Evolutionary conservation across 441 rosid genomes (phyloP).

Genomic region (Aquilaria agallochum): DNA sequence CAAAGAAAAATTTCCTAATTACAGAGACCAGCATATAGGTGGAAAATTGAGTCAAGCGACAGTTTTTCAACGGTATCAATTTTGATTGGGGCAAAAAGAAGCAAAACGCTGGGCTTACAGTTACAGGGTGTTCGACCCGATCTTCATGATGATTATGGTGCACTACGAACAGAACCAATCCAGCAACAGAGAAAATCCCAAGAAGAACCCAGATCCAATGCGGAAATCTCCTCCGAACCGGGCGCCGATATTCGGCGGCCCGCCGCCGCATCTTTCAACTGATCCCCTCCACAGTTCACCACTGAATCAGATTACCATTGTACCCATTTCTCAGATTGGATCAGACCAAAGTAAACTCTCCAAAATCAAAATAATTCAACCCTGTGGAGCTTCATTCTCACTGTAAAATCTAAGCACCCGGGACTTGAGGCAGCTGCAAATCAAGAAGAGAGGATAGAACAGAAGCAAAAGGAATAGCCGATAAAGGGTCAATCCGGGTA

Average conservation of each 20-base stretch:
- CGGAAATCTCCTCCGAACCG: constrained; percentile 79
- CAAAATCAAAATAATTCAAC: no score
- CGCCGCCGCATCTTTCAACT: constrained; percentile 76
- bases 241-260: constrained; percentile 96
- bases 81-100: no score
- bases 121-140: constrained; percentile 37
- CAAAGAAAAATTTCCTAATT: no score
- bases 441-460: no score
- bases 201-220: constrained; percentile 86
- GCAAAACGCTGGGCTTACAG: constrained; percentile 32
- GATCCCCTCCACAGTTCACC: constrained; percentile 39
- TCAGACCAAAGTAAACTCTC: background rate
- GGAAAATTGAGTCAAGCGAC: no score
- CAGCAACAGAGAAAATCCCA: constrained; percentile 62
- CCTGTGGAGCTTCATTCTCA: no score
- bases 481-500: no score
- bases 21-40: no score
- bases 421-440: no score
- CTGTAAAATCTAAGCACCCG: no score
- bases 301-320: constrained; percentile 32
- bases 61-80: no score
- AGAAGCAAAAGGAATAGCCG: no score
- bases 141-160: constrained; percentile 82
- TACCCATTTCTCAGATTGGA: constrained; percentile 30
- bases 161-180: constrained; percentile 70